Percentiles rank a stretch among this genome's conserved stretches.
These are phyloP conservation scores for Mortierella sp. DNA, from an alignment of 371 early-diverging fungal species.

Conservation along the genomic window DNA sequence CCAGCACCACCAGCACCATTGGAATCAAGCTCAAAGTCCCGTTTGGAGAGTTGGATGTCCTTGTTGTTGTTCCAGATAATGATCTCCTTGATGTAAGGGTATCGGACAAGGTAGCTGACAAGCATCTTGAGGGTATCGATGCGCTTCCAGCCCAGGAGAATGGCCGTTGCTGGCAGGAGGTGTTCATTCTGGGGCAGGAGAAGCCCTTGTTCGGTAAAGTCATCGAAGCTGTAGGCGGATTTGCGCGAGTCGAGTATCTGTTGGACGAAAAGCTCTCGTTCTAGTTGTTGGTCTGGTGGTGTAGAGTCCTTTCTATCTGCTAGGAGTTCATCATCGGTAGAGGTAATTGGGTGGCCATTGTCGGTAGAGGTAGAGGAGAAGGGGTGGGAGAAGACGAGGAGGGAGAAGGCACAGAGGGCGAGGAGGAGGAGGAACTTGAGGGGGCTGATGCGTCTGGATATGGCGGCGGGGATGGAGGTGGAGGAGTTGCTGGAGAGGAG, in stretches of 20 bases:
- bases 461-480: slow-evolving; percentile 1
- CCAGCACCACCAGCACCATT: not conserved
- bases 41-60: slow-evolving; percentile 31
- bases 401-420: slow-evolving; percentile 25
- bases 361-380: slow-evolving; percentile 1
- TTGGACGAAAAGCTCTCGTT: slow-evolving; percentile 32
- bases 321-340: no score
- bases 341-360: no score
- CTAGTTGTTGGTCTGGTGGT: slow-evolving; percentile 14
- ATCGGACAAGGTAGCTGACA: slow-evolving; percentile 63
- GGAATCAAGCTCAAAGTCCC: slow-evolving; percentile 55
- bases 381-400: slow-evolving; percentile 27
- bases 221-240: slow-evolving; percentile 39
- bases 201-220: slow-evolving; percentile 50
- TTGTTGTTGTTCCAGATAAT: slow-evolving; percentile 66
- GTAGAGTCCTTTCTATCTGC: no score
- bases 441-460: slow-evolving; percentile 23
- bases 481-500: slow-evolving; percentile 14
- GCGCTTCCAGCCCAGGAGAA: slow-evolving; percentile 57
- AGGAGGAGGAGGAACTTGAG: slow-evolving; percentile 37
- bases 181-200: slow-evolving; percentile 27
- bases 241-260: slow-evolving; percentile 39
- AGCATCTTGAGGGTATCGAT: slow-evolving; percentile 61
- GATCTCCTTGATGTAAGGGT: slow-evolving; percentile 72
- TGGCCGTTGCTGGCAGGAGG: slow-evolving; percentile 47